Base-by-base conservation (phyloP, 108 stramenopile genomes). In the Skeletonema marinoi region DNA sequence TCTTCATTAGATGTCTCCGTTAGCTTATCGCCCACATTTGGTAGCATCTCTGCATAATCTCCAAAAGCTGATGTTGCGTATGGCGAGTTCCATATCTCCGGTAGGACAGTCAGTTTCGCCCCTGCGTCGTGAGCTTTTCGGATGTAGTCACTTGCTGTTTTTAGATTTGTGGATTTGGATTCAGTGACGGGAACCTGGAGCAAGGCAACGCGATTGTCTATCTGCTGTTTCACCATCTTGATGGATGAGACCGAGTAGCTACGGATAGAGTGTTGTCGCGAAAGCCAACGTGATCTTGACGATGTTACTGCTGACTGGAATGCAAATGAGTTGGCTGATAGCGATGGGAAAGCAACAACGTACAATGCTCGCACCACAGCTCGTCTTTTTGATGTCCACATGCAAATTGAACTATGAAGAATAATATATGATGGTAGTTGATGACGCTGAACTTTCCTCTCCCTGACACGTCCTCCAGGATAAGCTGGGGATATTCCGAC, bases 1-100 rank as follows among this genome's bases (percentile, higher is more conserved):
- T 29, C 75, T 21, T 11, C 75, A 54, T 65, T 30, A 1, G 32
- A 25, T 39, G 31, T 9, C 21, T 33, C 70, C 13, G 19, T 73
- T 31, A 81, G 51, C 11, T 32, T 7, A 69, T 80, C 89, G 1
- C 82, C 92, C 14, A 94, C 73, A 11, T 82, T 68, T 12, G 98
- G 97, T 32, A 99, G 75, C 4, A 50, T 59, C 86, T 99, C 98
- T n/a, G 98, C 98, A 83, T 98, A 98, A 25, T 90, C 90, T 7
- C 91, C 90, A 88, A 99, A 99, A 2, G 96, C 95, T 1, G 90
- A 68, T 14, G 98, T 98, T 48, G 97, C 97, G 77, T 99, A 99
- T 4, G 99, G 98, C 48, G 89, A 83, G 78, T 99, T 99, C 97
- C 97, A 99, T 71, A 98, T 93, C 80, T 99, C 99, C 1, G 99